These are phyloP conservation scores for Aureobasidium sp. DNA, from an alignment of 2,329 filamentous ascomycete genomes.

Conservation along the genomic window DNA sequence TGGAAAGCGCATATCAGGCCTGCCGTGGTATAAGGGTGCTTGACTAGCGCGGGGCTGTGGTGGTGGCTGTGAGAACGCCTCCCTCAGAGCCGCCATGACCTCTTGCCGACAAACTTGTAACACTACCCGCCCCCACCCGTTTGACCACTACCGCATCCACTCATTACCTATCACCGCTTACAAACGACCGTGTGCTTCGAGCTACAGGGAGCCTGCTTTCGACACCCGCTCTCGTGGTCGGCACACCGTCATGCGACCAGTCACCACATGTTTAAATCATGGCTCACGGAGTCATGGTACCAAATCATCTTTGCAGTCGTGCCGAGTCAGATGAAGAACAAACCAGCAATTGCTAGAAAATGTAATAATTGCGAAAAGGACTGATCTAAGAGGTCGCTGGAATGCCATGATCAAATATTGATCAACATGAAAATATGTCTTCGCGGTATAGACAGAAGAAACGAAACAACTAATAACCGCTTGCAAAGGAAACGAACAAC, in stretches of 20 bases:
- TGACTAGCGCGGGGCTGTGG: slow-evolving; percentile 6
- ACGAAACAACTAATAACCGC: neutral
- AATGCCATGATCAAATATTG: neutral
- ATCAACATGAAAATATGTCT: neutral
- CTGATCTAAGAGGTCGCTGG: neutral
- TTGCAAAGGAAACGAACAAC: slow-evolving; percentile 11
- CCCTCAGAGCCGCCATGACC: neutral
- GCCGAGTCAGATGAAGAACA: neutral
- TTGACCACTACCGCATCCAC: neutral
- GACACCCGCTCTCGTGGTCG: neutral
- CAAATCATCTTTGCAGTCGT: neutral
- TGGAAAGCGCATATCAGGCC: neutral
- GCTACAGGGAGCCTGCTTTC: neutral
- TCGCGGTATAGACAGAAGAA: slow-evolving; percentile 5
- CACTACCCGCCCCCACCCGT: neutral
- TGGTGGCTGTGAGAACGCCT: slow-evolving; percentile 4
- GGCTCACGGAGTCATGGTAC: neutral
- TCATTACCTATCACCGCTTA: neutral
- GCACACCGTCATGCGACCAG: neutral
- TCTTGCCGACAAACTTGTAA: neutral
- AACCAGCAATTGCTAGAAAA: neutral
- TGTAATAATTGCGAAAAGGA: neutral
- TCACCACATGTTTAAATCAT: too few relatives aligned
- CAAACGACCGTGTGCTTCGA: neutral
- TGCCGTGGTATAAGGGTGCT: neutral